phyloP scores from a whole-genome alignment of 2,329 filamentous ascomycete genomes.

The Boeremia lycopersici region DNA sequence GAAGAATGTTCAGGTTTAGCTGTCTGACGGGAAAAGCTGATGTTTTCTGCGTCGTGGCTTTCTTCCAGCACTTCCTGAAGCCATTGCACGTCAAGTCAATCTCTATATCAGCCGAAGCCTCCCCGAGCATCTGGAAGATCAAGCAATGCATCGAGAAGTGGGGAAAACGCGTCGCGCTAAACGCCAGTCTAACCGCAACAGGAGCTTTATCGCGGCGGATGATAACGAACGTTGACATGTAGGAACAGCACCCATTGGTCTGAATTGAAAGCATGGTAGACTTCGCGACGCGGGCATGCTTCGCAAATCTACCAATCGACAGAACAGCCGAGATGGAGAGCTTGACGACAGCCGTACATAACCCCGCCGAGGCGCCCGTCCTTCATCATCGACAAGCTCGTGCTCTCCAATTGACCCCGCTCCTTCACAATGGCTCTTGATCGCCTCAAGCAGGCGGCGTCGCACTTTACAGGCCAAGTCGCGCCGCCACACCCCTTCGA shows the following conservation, averaged over 20 bases:
- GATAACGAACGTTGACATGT: slow-evolving; percentile 6
- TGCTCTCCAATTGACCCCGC: background rate
- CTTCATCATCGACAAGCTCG: background rate
- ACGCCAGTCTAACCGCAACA: background rate
- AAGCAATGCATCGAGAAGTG: slow-evolving; percentile 11
- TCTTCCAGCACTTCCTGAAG: no score
- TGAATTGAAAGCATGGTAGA: slow-evolving; percentile 16
- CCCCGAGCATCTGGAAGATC: background rate
- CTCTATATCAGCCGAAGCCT: background rate
- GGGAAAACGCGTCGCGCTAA: background rate
- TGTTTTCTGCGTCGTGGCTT: no score
- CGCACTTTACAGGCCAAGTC: slow-evolving; percentile 63
- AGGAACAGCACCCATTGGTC: slow-evolving; percentile 9
- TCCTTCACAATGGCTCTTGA: slow-evolving; percentile 62
- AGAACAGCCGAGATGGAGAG: slow-evolving; percentile 2
- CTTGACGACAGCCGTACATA: slow-evolving; percentile 2
- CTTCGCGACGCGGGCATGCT: background rate
- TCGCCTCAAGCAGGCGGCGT: slow-evolving; percentile 67
- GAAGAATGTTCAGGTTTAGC: no score
- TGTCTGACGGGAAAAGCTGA: no score
- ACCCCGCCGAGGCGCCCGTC: slow-evolving; percentile 6
- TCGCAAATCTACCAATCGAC: slow-evolving; percentile 9
- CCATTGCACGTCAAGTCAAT: background rate
- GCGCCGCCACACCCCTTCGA: slow-evolving; percentile 74
- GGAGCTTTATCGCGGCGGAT: background rate